Conservation (phyloP, 768 basidiomycete species). For the Cystobasidium tubakii region DNA sequence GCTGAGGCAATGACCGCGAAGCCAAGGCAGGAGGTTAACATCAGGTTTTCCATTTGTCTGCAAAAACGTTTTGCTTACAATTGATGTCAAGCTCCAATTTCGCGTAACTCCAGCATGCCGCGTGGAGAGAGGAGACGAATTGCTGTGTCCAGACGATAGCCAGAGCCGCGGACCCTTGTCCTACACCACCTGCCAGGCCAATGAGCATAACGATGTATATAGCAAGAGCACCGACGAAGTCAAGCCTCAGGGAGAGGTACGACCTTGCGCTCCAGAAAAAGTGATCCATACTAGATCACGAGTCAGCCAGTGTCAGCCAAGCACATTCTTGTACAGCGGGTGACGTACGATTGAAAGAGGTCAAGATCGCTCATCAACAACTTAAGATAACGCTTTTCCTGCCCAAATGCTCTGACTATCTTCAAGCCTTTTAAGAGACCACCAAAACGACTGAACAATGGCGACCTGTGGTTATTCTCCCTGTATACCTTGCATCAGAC, state of each 20-base stretch:
- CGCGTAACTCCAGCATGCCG: constrained; percentile 53
- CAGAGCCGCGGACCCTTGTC: constrained; percentile 61
- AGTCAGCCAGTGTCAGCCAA: not conserved
- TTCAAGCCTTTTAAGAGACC: constrained; percentile 63
- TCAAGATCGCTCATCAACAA: constrained; percentile 59
- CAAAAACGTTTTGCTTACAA: not conserved
- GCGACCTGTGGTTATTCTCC: constrained; percentile 57
- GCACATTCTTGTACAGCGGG: constrained; percentile 48
- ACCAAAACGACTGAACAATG: constrained; percentile 68
- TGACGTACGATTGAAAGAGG: constrained; percentile 62
- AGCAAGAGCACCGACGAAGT: constrained; percentile 57
- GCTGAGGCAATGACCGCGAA: constrained; percentile 41
- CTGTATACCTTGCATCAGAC: not conserved
- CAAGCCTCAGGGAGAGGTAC: constrained; percentile 23
- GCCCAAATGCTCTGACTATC: constrained; percentile 63
- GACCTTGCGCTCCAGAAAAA: constrained; percentile 34
- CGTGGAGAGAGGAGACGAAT: constrained; percentile 8
- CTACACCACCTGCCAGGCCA: constrained; percentile 58
- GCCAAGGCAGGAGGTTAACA: not conserved
- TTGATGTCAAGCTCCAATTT: constrained; percentile 8
- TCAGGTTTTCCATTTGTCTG: not conserved
- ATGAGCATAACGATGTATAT: constrained; percentile 64
- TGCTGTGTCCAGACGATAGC: constrained; percentile 48
- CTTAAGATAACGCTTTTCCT: constrained; percentile 64
- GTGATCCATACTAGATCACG: constrained; percentile 24